phyloP scores from a whole-genome alignment of 75 land plant species.

The Cryptomeria japonica region DNA sequence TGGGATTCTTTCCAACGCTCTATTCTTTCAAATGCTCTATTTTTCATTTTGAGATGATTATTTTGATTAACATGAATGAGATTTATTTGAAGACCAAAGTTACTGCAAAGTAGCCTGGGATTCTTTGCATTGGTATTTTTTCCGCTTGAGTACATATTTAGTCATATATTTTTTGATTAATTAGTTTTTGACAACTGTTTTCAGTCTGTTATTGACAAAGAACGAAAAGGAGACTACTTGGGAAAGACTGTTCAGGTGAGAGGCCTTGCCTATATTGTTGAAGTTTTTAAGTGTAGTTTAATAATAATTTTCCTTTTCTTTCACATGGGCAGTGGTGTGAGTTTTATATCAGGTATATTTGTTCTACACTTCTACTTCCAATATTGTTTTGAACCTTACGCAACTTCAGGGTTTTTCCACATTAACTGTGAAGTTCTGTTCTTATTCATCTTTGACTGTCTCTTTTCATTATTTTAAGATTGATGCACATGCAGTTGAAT shows the following conservation, averaged over 20 bases:
- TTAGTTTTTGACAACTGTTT: background rate
- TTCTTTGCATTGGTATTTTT: background rate
- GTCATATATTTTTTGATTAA: background rate
- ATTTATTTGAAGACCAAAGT: background rate
- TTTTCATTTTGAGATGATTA: background rate
- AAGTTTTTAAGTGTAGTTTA: background rate
- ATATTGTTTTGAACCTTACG: background rate
- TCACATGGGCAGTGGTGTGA: background rate
- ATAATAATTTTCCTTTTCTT: background rate
- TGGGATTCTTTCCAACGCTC: no score
- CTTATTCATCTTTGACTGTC: background rate
- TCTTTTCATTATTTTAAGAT: background rate
- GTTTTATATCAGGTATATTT: background rate
- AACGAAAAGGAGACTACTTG: slow-evolving; percentile 89
- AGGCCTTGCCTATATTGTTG: background rate
- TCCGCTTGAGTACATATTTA: background rate
- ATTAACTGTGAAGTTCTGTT: background rate
- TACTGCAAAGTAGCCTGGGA: background rate
- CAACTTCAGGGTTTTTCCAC: background rate
- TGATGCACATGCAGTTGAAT: background rate
- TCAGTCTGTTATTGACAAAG: slow-evolving; percentile 86
- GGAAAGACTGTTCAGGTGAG: slow-evolving; percentile 96
- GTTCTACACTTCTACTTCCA: background rate
- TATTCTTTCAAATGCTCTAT: no score
- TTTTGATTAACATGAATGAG: background rate